Conservation (phyloP, 106 monocot genomes). For the Acorus gramineus region DNA sequence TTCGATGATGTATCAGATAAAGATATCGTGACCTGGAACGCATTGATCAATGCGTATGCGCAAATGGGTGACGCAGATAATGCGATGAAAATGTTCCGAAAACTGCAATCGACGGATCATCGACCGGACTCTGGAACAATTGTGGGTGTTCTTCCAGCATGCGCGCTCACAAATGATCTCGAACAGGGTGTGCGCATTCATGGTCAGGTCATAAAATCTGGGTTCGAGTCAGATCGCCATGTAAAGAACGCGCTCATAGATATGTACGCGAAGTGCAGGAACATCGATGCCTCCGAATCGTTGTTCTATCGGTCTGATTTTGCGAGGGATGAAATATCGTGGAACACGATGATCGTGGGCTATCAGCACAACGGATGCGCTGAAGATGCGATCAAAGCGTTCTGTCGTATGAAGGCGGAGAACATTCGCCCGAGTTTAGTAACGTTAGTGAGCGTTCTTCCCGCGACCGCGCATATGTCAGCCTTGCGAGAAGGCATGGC, state of each 20-base stretch:
- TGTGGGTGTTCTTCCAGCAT: constrained; percentile 61
- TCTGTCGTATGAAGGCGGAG: constrained; percentile 28
- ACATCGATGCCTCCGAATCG: constrained; percentile 27
- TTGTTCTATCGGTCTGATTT: constrained; percentile 28
- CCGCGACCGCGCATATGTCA: constrained; percentile 37
- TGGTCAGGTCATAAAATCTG: constrained; percentile 43
- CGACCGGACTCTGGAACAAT: constrained; percentile 49
- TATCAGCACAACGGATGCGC: constrained; percentile 54
- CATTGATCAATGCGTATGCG: constrained; percentile 66
- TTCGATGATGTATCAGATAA: constrained; percentile 34
- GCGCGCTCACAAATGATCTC: constrained; percentile 23
- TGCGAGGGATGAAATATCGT: constrained; percentile 36
- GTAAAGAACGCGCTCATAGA: constrained; percentile 64
- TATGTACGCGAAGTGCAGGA: constrained; percentile 62
- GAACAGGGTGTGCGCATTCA: constrained; percentile 26
- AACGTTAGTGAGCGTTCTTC: constrained; percentile 47
- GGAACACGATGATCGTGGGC: constrained; percentile 73
- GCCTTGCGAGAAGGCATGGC: constrained; percentile 40
- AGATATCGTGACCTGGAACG: constrained; percentile 59
- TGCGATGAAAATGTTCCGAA: constrained; percentile 39
- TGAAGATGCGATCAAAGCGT: constrained; percentile 34
- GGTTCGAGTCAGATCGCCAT: constrained; percentile 44
- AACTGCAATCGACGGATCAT: constrained; percentile 15
- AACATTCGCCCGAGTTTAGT: constrained; percentile 53
- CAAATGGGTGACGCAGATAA: constrained; percentile 42